These are phyloP conservation scores for Magnaporthales sp. DNA, from an alignment of 2,329 filamentous ascomycete species.

Conservation along the genomic window DNA sequence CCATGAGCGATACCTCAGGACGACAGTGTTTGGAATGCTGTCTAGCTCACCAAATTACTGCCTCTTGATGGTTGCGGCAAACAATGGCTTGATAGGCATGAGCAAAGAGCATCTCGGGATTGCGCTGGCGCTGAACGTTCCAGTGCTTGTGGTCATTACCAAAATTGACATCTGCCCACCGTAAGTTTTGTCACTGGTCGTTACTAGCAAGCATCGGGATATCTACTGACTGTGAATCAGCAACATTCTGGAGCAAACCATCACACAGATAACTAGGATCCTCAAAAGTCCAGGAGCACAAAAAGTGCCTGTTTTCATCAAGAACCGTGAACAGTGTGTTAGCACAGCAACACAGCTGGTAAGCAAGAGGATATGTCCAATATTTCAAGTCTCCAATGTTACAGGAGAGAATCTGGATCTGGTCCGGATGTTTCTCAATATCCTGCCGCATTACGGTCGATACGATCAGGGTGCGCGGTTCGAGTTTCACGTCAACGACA, in stretches of 20 bases:
- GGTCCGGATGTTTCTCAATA: conserved; percentile 88
- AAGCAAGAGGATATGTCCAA: conserved; percentile 86
- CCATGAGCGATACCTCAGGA: conserved; percentile 90
- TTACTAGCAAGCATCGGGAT: background rate
- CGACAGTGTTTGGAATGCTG: conserved; percentile 90
- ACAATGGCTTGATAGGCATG: conserved; percentile 96
- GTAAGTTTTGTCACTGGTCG: background rate
- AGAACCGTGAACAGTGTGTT: conserved; percentile 81
- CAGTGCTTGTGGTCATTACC: conserved; percentile 94
- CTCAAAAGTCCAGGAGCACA: conserved; percentile 87
- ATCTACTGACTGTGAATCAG: background rate
- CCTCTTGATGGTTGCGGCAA: conserved; percentile 94
- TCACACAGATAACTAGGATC: conserved; percentile 85
- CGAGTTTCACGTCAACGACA: conserved; percentile 95
- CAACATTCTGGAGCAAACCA: conserved; percentile 91
- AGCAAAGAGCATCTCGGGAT: conserved; percentile 97
- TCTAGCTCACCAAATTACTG: conserved; percentile 97
- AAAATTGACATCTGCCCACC: conserved; percentile 98
- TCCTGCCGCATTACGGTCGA: conserved; percentile 86
- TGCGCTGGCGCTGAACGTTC: conserved; percentile 87
- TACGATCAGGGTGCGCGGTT: conserved; percentile 85
- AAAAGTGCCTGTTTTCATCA: conserved; percentile 95
- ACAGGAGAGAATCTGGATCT: conserved; percentile 86
- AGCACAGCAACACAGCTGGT: conserved; percentile 96
- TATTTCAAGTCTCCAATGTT: conserved; percentile 97